phyloP scores from a whole-genome alignment of 108 stramenopile genomes.

The Cyclostephanos tholiformis region DNA sequence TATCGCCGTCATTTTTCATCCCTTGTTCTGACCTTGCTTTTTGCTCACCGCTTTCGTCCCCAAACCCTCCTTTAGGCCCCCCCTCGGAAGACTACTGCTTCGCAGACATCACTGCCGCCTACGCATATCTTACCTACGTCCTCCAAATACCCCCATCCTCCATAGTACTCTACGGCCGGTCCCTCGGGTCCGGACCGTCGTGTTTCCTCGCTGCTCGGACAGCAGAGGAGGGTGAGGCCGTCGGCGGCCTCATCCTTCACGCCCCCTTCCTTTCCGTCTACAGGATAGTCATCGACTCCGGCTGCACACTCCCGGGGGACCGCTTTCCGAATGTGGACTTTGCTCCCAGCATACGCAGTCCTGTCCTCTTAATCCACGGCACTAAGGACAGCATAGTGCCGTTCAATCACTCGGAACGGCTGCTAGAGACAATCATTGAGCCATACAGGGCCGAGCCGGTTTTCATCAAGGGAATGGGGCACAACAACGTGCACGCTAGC shows the following conservation, averaged over 20 bases:
- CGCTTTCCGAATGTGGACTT: slow-evolving; percentile 96
- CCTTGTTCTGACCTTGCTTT: background rate
- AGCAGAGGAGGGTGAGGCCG: slow-evolving; percentile 69
- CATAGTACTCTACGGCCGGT: slow-evolving; percentile 93
- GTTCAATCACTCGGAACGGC: slow-evolving; percentile 87
- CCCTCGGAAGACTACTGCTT: slow-evolving; percentile 93
- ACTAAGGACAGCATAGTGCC: slow-evolving; percentile 95
- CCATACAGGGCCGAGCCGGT: slow-evolving; percentile 72
- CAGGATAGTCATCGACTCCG: slow-evolving; percentile 90
- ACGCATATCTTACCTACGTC: slow-evolving; percentile 75
- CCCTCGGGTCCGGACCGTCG: slow-evolving; percentile 94
- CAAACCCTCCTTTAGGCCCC: slow-evolving; percentile 45
- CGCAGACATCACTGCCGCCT: slow-evolving; percentile 93
- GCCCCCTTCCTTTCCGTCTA: slow-evolving; percentile 94
- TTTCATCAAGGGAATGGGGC: slow-evolving; percentile 91
- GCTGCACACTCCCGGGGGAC: slow-evolving; percentile 94
- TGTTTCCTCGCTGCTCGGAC: slow-evolving; percentile 90
- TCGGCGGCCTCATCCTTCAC: slow-evolving; percentile 95
- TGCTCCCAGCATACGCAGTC: slow-evolving; percentile 72
- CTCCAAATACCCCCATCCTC: slow-evolving; percentile 81
- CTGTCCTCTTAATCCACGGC: slow-evolving; percentile 90
- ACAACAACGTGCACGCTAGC: slow-evolving; percentile 86
- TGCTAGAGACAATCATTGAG: slow-evolving; percentile 63
- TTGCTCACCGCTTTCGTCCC: background rate
- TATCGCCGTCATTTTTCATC: too few relatives aligned